These are phyloP conservation scores for Cymodocea nodosa DNA, from an alignment of 116 monocot species.

Conservation along the genomic window DNA sequence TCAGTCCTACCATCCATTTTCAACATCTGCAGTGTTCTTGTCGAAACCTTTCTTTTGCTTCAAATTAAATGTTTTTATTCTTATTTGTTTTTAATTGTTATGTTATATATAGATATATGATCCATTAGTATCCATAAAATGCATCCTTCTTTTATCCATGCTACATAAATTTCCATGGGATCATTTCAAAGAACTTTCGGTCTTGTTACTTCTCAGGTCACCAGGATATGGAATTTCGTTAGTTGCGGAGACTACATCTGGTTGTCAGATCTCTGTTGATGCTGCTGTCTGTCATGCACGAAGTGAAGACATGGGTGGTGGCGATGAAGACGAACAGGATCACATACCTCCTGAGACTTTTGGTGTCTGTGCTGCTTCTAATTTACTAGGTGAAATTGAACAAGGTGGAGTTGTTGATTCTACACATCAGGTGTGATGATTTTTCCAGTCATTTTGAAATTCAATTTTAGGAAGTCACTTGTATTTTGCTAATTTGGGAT, in stretches of 20 bases:
- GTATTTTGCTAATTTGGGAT: too few species aligned
- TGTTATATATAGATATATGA: too few species aligned
- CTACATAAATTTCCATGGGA: not conserved
- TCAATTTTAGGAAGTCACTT: too few species aligned
- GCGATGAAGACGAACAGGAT: slow-evolving; percentile 46
- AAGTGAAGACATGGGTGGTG: slow-evolving; percentile 31
- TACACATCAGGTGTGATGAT: slow-evolving; percentile 54
- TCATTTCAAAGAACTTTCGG: not conserved
- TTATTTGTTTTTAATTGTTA: too few species aligned
- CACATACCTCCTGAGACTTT: slow-evolving; percentile 71
- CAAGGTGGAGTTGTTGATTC: slow-evolving; percentile 93
- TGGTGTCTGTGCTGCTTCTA: slow-evolving; percentile 61
- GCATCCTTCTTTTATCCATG: too few species aligned
- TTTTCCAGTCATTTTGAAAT: not conserved
- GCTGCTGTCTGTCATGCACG: slow-evolving; percentile 31
- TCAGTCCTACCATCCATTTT: too few species aligned
- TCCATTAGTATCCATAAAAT: too few species aligned
- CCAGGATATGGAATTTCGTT: slow-evolving; percentile 85
- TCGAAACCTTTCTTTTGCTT: too few species aligned
- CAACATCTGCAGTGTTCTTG: too few species aligned
- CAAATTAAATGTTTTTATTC: too few species aligned
- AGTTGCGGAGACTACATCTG: slow-evolving; percentile 85
- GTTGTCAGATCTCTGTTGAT: slow-evolving; percentile 72
- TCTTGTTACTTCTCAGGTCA: slow-evolving; percentile 33
- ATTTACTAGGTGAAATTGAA: slow-evolving; percentile 69